phyloP scores from a whole-genome alignment of 2,329 filamentous ascomycete genomes.

The Diplodia intermedia region DNA sequence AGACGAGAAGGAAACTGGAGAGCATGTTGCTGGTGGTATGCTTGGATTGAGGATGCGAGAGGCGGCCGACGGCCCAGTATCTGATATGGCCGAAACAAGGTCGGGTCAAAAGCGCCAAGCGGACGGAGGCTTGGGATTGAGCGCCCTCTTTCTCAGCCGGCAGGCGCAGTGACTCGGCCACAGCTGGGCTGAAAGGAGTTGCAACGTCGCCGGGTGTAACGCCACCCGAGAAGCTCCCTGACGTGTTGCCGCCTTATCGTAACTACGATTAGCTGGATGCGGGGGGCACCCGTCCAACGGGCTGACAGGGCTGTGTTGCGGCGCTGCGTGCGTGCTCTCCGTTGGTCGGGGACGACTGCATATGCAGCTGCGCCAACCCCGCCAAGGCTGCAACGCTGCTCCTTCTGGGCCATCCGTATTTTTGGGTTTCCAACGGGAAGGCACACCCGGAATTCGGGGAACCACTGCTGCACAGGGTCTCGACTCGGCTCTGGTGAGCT shows the following conservation, averaged over 20 bases:
- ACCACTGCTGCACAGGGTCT: constrained; percentile 7
- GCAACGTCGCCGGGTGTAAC: not conserved
- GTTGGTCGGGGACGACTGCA: not conserved
- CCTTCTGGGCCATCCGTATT: not conserved
- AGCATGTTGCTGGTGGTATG: constrained; percentile 7
- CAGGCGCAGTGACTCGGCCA: constrained; percentile 4
- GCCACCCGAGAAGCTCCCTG: not conserved
- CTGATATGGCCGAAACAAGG: not conserved
- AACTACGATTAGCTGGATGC: not conserved
- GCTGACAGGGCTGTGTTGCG: constrained; percentile 6
- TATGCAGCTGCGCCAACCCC: not conserved
- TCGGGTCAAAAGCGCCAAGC: not conserved
- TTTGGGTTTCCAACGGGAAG: constrained; percentile 8
- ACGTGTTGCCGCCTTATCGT: not conserved
- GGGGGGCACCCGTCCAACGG: not conserved
- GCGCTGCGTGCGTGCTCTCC: not conserved
- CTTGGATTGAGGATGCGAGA: not conserved
- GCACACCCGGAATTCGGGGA: not conserved
- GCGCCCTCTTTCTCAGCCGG: not conserved
- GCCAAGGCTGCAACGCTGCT: not conserved
- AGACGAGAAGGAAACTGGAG: constrained; percentile 8
- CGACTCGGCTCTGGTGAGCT: constrained; percentile 2
- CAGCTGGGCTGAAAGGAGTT: constrained; percentile 3
- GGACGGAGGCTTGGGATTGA: constrained; percentile 1
- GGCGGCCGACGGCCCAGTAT: not conserved